Percentiles rank a stretch among this genome's conserved stretches.
These are phyloP conservation scores for Groenewaldozyma tartarivorans DNA, from an alignment of 805 yeast genomes.

Conservation along the genomic window DNA sequence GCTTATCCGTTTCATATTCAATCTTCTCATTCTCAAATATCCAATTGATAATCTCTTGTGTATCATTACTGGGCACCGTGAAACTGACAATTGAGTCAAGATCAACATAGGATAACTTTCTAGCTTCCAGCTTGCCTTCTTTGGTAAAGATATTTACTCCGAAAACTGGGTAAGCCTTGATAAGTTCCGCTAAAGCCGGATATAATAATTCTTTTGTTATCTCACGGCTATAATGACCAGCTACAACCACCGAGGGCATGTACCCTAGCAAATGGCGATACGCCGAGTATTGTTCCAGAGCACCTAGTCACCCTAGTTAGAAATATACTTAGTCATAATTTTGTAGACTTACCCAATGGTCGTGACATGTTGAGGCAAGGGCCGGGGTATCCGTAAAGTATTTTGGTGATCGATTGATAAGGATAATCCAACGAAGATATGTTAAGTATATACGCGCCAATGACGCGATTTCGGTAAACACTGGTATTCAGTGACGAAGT, in stretches of 20 bases:
- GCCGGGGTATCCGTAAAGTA: no score
- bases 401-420: no score
- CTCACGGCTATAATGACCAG: conserved; percentile 9
- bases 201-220: conserved; percentile 6
- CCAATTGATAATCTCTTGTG: conserved; percentile 3
- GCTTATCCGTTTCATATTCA: conserved; percentile 6
- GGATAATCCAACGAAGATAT: no score
- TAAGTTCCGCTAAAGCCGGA: conserved; percentile 7
- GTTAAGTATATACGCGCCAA: no score
- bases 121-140: not conserved
- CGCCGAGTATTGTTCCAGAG: conserved; percentile 14
- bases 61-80: not conserved
- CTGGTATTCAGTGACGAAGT: no score
- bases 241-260: conserved; percentile 12
- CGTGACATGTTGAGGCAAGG: no score
- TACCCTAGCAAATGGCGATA: conserved; percentile 4
- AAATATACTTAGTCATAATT: no score
- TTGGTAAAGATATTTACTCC: conserved; percentile 3
- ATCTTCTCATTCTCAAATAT: conserved; percentile 1
- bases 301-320: no score
- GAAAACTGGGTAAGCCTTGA: conserved; percentile 7
- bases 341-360: no score
- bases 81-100: conserved; percentile 11
- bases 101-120: conserved; percentile 5
- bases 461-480: no score